A percentile compares a stretch with the other conserved stretches of the same genome.
Conservation (phyloP, 805 yeast genomes). For the Kodamaea laetipori region DNA sequence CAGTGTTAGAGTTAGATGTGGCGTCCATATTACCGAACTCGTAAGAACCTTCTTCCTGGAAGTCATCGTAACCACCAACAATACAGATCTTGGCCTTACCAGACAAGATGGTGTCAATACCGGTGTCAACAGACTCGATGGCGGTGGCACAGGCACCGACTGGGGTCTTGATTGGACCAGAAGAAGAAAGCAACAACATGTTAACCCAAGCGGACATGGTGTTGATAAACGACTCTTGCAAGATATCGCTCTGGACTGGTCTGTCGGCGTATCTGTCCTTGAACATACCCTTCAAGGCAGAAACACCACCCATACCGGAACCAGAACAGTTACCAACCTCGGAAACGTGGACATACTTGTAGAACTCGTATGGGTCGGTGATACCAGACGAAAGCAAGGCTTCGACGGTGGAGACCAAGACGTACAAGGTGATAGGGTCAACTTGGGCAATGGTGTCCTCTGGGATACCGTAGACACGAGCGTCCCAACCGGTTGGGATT, state of each 20-base stretch:
- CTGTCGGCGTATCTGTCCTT: slow-evolving; percentile 88
- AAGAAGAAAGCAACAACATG: slow-evolving; percentile 93
- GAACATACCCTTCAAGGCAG: slow-evolving; percentile 97
- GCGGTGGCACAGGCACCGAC: slow-evolving; percentile 99
- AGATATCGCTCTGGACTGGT: slow-evolving; percentile 95
- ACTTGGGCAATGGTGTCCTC: slow-evolving; percentile 94
- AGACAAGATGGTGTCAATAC: slow-evolving; percentile 87
- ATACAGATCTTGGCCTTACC: slow-evolving; percentile 96
- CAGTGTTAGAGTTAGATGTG: slow-evolving; percentile 86
- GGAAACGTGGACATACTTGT: slow-evolving; percentile 96
- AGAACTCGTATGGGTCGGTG: slow-evolving; percentile 98
- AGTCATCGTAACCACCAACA: slow-evolving; percentile 99
- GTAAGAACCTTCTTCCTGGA: slow-evolving; percentile 98
- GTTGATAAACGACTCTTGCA: slow-evolving; percentile 98
- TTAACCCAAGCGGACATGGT: slow-evolving; percentile 99
- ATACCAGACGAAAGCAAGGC: slow-evolving; percentile 93
- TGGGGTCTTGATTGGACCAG: slow-evolving; percentile 99
- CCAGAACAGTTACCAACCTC: slow-evolving; percentile 99
- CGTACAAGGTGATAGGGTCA: slow-evolving; percentile 92
- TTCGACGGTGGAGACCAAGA: slow-evolving; percentile 91
- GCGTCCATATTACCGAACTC: slow-evolving; percentile 99
- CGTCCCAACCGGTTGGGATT: slow-evolving; percentile 98
- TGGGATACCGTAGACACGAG: slow-evolving; percentile 89
- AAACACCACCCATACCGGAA: slow-evolving; percentile 99
- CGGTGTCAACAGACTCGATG: slow-evolving; percentile 94